These are phyloP conservation scores for Piper betle DNA, from an alignment of 164 flowering plant species.

Conservation along the genomic window DNA sequence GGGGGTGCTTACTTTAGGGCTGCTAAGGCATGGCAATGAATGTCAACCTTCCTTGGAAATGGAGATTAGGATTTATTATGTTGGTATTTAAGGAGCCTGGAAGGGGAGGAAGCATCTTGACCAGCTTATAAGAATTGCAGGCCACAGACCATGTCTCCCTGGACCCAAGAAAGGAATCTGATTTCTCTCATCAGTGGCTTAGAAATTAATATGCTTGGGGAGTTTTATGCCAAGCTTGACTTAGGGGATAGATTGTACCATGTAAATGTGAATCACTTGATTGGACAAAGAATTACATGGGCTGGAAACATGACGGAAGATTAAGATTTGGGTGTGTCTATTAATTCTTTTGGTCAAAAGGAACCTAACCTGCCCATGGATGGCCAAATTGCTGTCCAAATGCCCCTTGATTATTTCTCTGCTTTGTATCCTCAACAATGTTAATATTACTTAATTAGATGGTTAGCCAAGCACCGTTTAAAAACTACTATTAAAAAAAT, in stretches of 20 bases:
- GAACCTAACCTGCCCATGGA: not conserved
- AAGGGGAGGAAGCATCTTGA: constrained; percentile 26
- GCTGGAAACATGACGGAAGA: not conserved
- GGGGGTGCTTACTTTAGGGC: constrained; percentile 5
- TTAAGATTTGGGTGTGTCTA: not conserved
- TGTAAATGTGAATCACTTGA: constrained; percentile 11
- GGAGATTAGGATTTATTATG: constrained; percentile 1
- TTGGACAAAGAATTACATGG: constrained; percentile 1
- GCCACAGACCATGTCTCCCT: not conserved
- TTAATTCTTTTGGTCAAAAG: not conserved
- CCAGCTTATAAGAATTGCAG: constrained; percentile 2
- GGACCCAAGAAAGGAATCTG: constrained; percentile 8
- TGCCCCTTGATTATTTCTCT: not conserved
- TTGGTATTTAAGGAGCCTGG: constrained; percentile 5
- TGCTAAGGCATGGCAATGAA: constrained; percentile 16
- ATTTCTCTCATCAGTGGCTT: not conserved
- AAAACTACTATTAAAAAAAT: too few species aligned
- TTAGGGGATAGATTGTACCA: constrained; percentile 5
- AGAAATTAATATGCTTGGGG: not conserved
- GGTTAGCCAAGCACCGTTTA: too few species aligned
- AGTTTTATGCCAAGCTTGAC: constrained; percentile 5
- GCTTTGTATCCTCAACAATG: not conserved
- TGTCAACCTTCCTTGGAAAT: constrained; percentile 34
- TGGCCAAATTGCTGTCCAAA: not conserved
- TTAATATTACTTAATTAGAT: too few species aligned